A percentile compares a stretch with the other conserved stretches of the same genome.
Conservation (phyloP, 2,329 filamentous ascomycete species). For the Calycina marina region DNA sequence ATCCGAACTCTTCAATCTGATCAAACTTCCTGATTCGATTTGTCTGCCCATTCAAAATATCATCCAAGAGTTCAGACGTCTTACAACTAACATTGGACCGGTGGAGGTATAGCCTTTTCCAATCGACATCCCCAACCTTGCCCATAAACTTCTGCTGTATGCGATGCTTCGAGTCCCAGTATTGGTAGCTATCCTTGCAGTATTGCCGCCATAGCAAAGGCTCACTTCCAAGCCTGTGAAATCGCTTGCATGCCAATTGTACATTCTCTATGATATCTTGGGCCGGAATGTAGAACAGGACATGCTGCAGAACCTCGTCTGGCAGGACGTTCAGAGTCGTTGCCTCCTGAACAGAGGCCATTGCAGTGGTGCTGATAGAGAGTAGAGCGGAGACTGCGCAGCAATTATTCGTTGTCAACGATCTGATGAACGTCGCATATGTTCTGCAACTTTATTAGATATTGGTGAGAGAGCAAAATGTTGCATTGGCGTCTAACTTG, state of each 20-base stretch:
- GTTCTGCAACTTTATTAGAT: no score
- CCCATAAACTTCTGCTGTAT: constrained; percentile 39
- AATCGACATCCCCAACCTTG: constrained; percentile 45
- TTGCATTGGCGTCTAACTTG: no score
- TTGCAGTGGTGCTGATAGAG: constrained; percentile 1
- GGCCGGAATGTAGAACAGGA: constrained; percentile 50
- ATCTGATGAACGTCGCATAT: no score
- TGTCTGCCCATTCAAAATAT: constrained; percentile 55
- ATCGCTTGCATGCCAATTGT: constrained; percentile 43
- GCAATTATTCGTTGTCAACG: no score
- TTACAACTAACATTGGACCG: constrained; percentile 37
- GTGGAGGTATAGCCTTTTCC: constrained; percentile 54
- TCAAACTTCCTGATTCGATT: constrained; percentile 56
- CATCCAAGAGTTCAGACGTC: constrained; percentile 43
- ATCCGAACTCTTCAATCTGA: constrained; percentile 57
- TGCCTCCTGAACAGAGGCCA: background rate
- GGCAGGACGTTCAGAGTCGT: constrained; percentile 30
- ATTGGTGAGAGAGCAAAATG: no score
- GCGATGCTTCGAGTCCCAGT: constrained; percentile 59
- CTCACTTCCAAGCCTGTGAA: constrained; percentile 52
- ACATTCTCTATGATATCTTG: constrained; percentile 35
- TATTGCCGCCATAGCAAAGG: constrained; percentile 68
- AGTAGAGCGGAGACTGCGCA: no score
- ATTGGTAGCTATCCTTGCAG: constrained; percentile 53
- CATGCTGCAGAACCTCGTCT: constrained; percentile 71